These are phyloP conservation scores for Populus tremula DNA, from an alignment of 345 rosid genomes.

Conservation along the genomic window DNA sequence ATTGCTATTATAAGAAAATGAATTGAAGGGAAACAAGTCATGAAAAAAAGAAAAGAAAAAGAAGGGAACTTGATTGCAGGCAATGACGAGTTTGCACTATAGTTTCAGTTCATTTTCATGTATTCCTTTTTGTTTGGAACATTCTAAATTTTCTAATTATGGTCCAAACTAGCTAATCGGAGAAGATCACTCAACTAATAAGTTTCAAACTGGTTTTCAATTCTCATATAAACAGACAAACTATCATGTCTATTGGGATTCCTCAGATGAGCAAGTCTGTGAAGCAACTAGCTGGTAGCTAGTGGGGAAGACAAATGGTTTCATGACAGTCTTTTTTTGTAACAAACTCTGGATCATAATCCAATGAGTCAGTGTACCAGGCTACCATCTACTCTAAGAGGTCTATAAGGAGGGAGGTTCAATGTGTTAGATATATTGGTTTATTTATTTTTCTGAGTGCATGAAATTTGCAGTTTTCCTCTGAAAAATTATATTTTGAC, in stretches of 20 bases:
- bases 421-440: neutral
- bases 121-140: neutral
- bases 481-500: neutral
- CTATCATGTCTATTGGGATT: neutral
- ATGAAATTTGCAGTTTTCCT: neutral
- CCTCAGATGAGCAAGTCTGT: neutral
- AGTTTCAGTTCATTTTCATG: neutral
- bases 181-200: neutral
- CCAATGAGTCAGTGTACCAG: neutral
- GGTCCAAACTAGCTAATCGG: neutral
- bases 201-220: neutral
- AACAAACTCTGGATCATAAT: neutral
- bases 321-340: neutral
- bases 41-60: too few species aligned
- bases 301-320: neutral
- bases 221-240: neutral
- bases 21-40: neutral
- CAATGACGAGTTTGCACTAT: neutral
- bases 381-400: neutral
- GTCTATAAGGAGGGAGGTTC: neutral
- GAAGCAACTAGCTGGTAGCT: neutral
- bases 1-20: neutral
- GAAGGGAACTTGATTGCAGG: neutral
- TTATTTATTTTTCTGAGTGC: neutral
- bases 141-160: neutral